A percentile compares a stretch with the other conserved stretches of the same genome.
These are phyloP conservation scores for Botryobasidium botryosum DNA, from an alignment of 768 basidiomycete genomes.

Conservation along the genomic window DNA sequence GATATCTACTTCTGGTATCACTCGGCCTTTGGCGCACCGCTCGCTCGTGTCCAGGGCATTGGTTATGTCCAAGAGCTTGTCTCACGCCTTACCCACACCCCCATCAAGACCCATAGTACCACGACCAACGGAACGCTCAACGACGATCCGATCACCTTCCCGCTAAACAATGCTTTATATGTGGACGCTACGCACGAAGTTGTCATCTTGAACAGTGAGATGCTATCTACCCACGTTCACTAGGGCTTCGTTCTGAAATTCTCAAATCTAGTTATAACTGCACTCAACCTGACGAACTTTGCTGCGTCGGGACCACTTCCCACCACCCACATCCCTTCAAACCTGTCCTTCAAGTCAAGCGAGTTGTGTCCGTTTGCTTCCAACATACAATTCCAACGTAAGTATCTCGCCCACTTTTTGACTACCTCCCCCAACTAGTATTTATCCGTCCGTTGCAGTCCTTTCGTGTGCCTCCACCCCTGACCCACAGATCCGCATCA, in stretches of 20 bases:
- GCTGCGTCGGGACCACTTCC: constrained; percentile 61
- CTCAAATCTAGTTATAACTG: constrained; percentile 45
- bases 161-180: constrained; percentile 21
- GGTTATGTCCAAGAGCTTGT: constrained; percentile 74
- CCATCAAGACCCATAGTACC: constrained; percentile 18
- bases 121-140: constrained; percentile 26
- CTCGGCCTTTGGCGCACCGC: constrained; percentile 67
- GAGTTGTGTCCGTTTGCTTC: constrained; percentile 27
- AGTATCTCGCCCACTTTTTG: constrained; percentile 14
- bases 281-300: constrained; percentile 65
- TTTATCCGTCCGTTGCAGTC: constrained; percentile 13
- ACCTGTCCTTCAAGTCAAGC: constrained; percentile 20
- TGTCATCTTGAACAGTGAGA: constrained; percentile 66
- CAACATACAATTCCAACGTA: constrained; percentile 59
- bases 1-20: constrained; percentile 48
- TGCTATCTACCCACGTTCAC: background rate
- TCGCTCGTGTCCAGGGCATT: constrained; percentile 57
- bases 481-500: constrained; percentile 16
- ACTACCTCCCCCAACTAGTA: background rate
- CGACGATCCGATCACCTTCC: constrained; percentile 19
- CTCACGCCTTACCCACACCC: constrained; percentile 44
- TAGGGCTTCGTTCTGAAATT: constrained; percentile 1
- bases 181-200: constrained; percentile 52
- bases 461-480: constrained; percentile 18
- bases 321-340: constrained; percentile 44